phyloP scores from a whole-genome alignment of 352 stramenopile genomes.

The Halophytophthora batemanensis region DNA sequence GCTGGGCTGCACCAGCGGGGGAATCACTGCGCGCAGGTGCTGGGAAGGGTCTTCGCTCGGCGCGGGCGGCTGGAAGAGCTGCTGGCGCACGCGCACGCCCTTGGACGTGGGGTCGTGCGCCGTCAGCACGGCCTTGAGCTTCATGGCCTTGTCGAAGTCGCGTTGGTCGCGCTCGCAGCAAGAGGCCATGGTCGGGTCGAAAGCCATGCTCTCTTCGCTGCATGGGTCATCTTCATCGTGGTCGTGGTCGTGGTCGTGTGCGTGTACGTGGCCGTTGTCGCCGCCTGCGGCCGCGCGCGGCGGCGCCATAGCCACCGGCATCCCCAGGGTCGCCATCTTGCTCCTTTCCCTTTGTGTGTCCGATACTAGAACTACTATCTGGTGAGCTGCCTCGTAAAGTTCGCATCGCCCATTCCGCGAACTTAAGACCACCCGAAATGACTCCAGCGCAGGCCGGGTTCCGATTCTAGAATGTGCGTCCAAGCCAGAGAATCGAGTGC shows the following conservation, averaged over 20 bases:
- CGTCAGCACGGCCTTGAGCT: conserved; percentile 58
- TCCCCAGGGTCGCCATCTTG: background rate
- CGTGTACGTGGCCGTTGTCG: conserved; percentile 9
- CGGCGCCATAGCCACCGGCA: background rate
- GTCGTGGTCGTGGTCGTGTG: conserved; percentile 15
- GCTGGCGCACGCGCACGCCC: conserved; percentile 54
- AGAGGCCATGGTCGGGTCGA: conserved; percentile 61
- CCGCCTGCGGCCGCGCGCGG: background rate
- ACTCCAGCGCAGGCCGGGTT: background rate
- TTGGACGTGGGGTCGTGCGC: conserved; percentile 50
- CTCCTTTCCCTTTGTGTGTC: too few relatives aligned
- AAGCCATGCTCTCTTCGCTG: conserved; percentile 30
- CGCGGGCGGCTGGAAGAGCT: conserved; percentile 46
- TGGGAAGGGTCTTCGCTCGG: background rate
- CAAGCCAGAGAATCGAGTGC: background rate
- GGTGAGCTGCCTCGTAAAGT: too few relatives aligned
- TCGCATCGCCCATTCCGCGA: too few relatives aligned
- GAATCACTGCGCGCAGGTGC: conserved; percentile 1
- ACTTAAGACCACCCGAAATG: too few relatives aligned
- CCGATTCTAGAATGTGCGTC: background rate
- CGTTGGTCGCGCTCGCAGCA: conserved; percentile 61
- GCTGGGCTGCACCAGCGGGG: background rate
- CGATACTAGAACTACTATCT: too few relatives aligned
- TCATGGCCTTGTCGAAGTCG: conserved; percentile 61
- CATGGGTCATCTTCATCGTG: conserved; percentile 22